Evolutionary conservation across 2,329 filamentous ascomycete species (phyloP), one percentile per base, ranked within the genome.

Genomic region (Apiospora rasikravindrae): DNA sequence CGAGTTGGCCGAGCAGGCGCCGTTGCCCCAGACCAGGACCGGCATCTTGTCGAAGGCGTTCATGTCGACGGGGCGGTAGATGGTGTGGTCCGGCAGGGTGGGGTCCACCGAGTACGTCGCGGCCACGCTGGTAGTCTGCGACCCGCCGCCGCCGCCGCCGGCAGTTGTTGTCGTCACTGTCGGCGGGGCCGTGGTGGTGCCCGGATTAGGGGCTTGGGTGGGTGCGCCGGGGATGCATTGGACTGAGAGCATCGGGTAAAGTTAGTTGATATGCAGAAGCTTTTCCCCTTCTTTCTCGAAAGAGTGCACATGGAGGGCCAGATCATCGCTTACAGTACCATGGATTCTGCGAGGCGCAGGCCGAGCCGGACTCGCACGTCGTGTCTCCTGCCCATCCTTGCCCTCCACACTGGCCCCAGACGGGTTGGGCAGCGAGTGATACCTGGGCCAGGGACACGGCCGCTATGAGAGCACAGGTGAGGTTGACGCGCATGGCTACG

Each of bases 41-140:
- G 66, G 66, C 66, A 68, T 29, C 66, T 68, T 68, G 19, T 42
- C 14, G n/a, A 68, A 68, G 11, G 66, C 66, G 37, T 68, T 11
- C 67, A 69, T 69, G 67, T 69, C 42, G 42, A 69, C 67, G 40
- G 67, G 67, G n/a, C 67, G 67, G 67, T 47, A 69, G 67, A 69
- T 69, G 67, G 67, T 69, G 67, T 69, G 40, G 42, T 47, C 67
- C 42, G 67, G 67, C 24, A 69, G 67, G 19, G 67, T 29, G 7
- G 44, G 40, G 44, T 69, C 67, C 0, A 69, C 67, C n/a, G 40
- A 45, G 40, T 45, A 45, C 6, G 44, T 69, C n/a, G 67, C 67
- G 13, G 40, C 13, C 4, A 69, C 67, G 13, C 40, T 47, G 11
- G 67, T 69, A 16, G 67, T 49, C 44, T 45, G 40, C 44, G 67